Evolutionary conservation across 306 rosid species (phyloP), one percentile per base, ranked within the genome.

Genomic region (Pterocarpus macrocarpus): DNA sequence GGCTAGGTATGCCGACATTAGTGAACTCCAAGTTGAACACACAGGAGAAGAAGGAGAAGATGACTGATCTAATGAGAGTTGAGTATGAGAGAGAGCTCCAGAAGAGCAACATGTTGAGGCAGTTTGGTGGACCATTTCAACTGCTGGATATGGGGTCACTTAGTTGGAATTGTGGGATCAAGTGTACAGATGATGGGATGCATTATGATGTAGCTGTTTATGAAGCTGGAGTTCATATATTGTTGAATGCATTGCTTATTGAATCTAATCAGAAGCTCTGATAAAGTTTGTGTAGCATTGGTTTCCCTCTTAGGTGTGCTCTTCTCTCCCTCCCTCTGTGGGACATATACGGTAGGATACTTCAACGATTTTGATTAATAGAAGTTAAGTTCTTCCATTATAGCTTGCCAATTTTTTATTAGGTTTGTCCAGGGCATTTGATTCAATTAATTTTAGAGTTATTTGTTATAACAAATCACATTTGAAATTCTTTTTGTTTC

Each of bases 251-350:
- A 61, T 85, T 95, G 92, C 92, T 95, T 66, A 91, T 93, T 75
- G 94, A 93, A 75, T 95, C 99, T 83, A 97, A 95, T 77, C 99
- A 95, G 91, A 95, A 86, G 85, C 91, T 95, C 62, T 95, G 89
- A 63, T 95, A 88, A 95, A 77, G 73, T 50, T 28, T 45, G 76
- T 45, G 79, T 79, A 65, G 79, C 74, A 62, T 65, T 56, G 52
- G 36, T 13, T 10, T 78, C 39, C 14, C 35, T 80, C 73, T 45
- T 76, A 33, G 63, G 47, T 63, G 71, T 80, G 35, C 63, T 69
- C 76, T 33, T 57, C 57, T 70, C 17, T 47, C 7, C 73, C 47
- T 38, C 52, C 34, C 71, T 52, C 50, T 10, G 8, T 6, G 77
- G 70, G 72, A 81, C 61, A 47, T 69, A 50, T 69, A 78, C 50